Conservation (phyloP, 139 green algal genomes). For the Micractinium conductrix region DNA sequence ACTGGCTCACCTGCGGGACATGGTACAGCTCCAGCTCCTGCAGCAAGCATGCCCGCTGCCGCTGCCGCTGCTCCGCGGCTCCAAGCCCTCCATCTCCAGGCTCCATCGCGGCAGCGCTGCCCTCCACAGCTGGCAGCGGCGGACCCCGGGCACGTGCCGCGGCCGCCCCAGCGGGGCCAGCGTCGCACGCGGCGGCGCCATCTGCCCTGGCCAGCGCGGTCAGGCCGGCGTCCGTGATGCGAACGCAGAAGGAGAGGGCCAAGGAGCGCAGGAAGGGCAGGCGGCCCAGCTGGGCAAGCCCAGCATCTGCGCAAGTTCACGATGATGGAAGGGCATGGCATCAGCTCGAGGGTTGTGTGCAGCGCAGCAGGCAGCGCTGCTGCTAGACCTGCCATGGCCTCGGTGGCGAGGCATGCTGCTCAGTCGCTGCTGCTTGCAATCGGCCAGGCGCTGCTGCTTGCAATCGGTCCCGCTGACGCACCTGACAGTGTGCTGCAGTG, state of each 20-base stretch:
- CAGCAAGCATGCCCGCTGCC: neutral
- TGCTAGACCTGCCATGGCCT: too few relatives aligned
- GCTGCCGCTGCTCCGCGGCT: neutral
- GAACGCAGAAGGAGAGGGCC: constrained; percentile 24
- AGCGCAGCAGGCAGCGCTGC: neutral
- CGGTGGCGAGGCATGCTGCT: too few relatives aligned
- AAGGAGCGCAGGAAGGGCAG: constrained; percentile 21
- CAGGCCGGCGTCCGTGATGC: constrained; percentile 11
- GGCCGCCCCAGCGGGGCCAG: neutral
- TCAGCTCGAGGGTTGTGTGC: neutral
- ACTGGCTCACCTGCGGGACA: constrained; percentile 9
- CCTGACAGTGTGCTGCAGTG: constrained; percentile 38
- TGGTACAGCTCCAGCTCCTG: constrained; percentile 34
- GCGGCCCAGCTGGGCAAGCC: neutral
- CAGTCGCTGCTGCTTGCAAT: neutral
- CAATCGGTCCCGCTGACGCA: neutral
- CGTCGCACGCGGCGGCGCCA: neutral
- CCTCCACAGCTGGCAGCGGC: neutral
- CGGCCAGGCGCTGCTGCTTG: too few relatives aligned
- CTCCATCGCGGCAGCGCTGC: neutral
- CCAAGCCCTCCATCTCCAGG: neutral
- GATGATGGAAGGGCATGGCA: neutral
- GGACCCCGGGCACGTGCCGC: neutral
- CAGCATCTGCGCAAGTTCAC: neutral
- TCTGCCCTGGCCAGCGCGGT: neutral